Evolutionary conservation across 192 early-diverging fungal species (phyloP).

Genomic region (Dispira simplex): DNA sequence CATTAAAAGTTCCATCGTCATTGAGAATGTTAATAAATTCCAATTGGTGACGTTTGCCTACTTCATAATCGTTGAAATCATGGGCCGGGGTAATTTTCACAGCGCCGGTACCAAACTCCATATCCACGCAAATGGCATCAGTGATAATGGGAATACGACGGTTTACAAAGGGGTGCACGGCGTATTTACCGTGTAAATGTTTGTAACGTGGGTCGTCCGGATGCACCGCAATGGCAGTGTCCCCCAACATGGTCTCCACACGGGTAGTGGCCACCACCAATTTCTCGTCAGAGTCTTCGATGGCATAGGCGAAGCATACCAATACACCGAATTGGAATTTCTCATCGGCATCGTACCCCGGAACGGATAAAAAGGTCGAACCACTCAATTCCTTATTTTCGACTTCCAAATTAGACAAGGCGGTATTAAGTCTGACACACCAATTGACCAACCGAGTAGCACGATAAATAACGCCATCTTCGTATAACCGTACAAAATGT

Average conservation of each 20-base stretch:
- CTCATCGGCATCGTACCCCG: conserved; percentile 83
- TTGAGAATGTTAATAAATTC: conserved; percentile 96
- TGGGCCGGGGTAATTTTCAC: conserved; percentile 99
- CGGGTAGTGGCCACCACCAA: conserved; percentile 96
- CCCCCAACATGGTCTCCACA: conserved; percentile 99
- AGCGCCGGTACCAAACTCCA: conserved; percentile 92
- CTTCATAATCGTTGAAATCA: conserved; percentile 91
- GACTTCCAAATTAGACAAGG: conserved; percentile 93
- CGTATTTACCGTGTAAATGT: conserved; percentile 89
- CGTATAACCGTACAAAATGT: conserved; percentile 86
- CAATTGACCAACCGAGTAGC: conserved; percentile 97
- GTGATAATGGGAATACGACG: conserved; percentile 81
- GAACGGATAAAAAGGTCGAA: conserved; percentile 68
- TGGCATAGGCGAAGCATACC: conserved; percentile 83
- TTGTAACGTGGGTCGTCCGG: conserved; percentile 86
- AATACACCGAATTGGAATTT: conserved; percentile 99
- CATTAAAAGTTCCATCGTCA: conserved; percentile 90
- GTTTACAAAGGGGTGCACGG: conserved; percentile 83
- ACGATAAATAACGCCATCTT: conserved; percentile 92
- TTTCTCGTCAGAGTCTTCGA: conserved; percentile 74
- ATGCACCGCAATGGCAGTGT: conserved; percentile 92
- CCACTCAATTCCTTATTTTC: conserved; percentile 81
- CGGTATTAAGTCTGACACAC: conserved; percentile 91
- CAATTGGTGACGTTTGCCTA: conserved; percentile 88
- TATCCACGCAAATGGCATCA: conserved; percentile 76